Evolutionary conservation across 2,329 filamentous ascomycete genomes (phyloP).

Genomic region (Clonostachys sp.): DNA sequence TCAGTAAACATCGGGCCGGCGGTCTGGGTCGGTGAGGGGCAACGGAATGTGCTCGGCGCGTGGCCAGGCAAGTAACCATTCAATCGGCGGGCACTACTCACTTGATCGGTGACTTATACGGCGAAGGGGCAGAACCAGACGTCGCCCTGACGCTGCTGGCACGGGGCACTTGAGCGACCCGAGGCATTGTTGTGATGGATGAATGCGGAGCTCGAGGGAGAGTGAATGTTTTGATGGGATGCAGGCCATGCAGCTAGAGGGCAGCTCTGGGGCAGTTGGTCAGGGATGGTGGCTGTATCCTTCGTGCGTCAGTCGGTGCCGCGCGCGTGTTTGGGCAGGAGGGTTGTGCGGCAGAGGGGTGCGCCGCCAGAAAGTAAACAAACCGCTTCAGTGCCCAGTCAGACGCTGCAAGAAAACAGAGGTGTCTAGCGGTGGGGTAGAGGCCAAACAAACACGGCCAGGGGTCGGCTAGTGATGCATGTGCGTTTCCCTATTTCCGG

Average conservation of each 20-base stretch:
- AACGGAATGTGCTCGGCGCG: too few relatives aligned
- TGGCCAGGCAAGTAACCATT: background rate
- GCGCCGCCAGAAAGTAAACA: constrained; percentile 5
- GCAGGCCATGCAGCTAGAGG: background rate
- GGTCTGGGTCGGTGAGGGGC: too few relatives aligned
- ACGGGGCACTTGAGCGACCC: constrained; percentile 51
- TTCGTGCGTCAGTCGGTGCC: background rate
- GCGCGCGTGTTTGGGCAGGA: constrained; percentile 1
- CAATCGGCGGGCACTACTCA: constrained; percentile 25
- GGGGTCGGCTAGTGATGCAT: too few relatives aligned
- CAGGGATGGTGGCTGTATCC: too few relatives aligned
- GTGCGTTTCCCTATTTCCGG: too few relatives aligned
- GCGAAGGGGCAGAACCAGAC: constrained; percentile 43
- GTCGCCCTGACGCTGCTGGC: constrained; percentile 39
- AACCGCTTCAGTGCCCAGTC: background rate
- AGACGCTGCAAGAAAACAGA: too few relatives aligned
- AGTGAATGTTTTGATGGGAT: background rate
- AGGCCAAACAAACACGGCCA: too few relatives aligned
- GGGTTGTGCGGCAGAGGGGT: background rate
- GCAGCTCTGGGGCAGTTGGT: too few relatives aligned
- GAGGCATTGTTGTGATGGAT: constrained; percentile 38
- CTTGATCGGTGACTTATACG: constrained; percentile 55
- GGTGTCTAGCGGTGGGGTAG: too few relatives aligned
- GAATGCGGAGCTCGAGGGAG: background rate
- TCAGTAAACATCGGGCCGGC: too few relatives aligned